Conservation (phyloP, 1,284 basidiomycete genomes). For the Ustilago tritici region DNA sequence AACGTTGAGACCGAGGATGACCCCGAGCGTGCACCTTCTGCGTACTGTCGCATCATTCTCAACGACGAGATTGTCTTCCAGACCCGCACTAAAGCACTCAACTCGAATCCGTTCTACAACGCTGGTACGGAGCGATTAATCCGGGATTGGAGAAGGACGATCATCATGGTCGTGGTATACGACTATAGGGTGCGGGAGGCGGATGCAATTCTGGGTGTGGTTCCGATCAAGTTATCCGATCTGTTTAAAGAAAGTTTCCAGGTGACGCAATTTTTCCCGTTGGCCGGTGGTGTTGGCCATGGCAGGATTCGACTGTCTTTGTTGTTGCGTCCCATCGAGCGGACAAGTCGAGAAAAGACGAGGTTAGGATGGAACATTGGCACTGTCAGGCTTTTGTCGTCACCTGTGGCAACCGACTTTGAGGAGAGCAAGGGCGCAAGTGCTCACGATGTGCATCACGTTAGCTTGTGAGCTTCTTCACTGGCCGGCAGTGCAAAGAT, state of each 20-base stretch:
- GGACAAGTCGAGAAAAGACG: slow-evolving; percentile 17
- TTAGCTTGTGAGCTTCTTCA: slow-evolving; percentile 35
- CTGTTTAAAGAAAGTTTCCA: slow-evolving; percentile 48
- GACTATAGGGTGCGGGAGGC: slow-evolving; percentile 63
- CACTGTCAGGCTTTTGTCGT: slow-evolving; percentile 39
- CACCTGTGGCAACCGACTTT: slow-evolving; percentile 45
- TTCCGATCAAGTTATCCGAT: slow-evolving; percentile 54
- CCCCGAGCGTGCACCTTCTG: slow-evolving; percentile 59
- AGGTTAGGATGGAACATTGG: slow-evolving; percentile 53
- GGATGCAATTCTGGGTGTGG: slow-evolving; percentile 54
- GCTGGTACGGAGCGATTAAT: slow-evolving; percentile 72
- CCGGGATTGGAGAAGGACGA: slow-evolving; percentile 71
- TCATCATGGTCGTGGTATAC: slow-evolving; percentile 71
- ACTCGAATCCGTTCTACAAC: slow-evolving; percentile 71
- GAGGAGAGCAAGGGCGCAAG: slow-evolving; percentile 24
- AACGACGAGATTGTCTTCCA: slow-evolving; percentile 72
- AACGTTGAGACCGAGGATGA: slow-evolving; percentile 45
- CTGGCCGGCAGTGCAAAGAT: slow-evolving; percentile 39
- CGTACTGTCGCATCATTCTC: slow-evolving; percentile 70
- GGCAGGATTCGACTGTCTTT: slow-evolving; percentile 48
- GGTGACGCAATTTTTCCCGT: slow-evolving; percentile 56
- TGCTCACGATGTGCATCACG: slow-evolving; percentile 25
- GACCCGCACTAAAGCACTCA: slow-evolving; percentile 71
- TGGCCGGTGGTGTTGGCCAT: slow-evolving; percentile 50
- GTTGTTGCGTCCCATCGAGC: slow-evolving; percentile 48